These are phyloP conservation scores for Eucalyptus microcorys DNA, from an alignment of 345 rosid species.

Conservation along the genomic window DNA sequence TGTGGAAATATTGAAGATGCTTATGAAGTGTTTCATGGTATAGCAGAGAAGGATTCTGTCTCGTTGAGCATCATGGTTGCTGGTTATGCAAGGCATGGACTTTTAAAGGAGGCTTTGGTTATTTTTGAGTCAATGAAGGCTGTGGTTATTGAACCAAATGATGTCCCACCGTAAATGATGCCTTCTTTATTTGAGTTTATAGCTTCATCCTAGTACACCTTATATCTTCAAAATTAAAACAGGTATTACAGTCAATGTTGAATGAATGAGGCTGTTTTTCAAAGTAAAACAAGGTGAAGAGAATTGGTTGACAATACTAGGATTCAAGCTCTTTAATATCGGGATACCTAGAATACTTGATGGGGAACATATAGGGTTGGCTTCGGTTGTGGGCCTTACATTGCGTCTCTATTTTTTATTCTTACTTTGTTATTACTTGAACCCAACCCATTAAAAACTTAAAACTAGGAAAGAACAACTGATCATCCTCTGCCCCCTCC, in stretches of 20 bases:
- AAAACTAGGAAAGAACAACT: background rate
- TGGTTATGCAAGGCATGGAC: conserved; percentile 17
- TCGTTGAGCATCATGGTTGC: conserved; percentile 15
- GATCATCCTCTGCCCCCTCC: background rate
- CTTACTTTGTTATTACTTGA: background rate
- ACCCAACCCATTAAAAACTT: background rate
- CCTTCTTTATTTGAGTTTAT: background rate
- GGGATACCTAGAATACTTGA: background rate
- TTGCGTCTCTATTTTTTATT: background rate
- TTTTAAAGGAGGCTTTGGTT: conserved; percentile 1
- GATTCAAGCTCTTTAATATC: background rate
- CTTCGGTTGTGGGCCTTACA: background rate
- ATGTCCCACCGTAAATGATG: background rate
- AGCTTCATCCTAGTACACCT: background rate
- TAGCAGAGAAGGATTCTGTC: conserved; percentile 7
- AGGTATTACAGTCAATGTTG: background rate
- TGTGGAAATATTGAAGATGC: conserved; percentile 14
- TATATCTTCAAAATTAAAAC: background rate
- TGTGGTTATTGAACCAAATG: conserved; percentile 7
- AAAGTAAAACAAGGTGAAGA: background rate
- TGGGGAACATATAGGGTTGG: background rate
- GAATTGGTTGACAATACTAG: background rate
- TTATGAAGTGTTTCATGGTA: conserved; percentile 1
- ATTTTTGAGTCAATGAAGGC: conserved; percentile 5
- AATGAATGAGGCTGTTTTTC: background rate